These are phyloP conservation scores for Plasmodium reichenowi DNA, from an alignment of 169 alveolate species.

Conservation along the genomic window DNA sequence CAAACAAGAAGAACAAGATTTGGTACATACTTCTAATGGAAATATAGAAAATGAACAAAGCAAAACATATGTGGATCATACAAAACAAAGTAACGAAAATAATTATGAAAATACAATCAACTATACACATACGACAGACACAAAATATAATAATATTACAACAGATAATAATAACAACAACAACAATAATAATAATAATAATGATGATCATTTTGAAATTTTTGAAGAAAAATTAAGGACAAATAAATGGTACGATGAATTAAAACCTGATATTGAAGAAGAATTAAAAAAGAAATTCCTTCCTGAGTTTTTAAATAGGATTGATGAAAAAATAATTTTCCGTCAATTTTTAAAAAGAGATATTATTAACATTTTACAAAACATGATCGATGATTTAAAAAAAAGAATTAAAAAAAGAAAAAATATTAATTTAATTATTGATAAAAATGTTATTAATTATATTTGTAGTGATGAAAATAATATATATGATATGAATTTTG, in stretches of 20 bases:
- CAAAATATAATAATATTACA: not conserved
- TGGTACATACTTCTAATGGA: not conserved
- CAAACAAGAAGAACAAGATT: not conserved
- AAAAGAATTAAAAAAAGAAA: constrained; percentile 76
- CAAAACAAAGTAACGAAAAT: not conserved
- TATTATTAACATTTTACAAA: constrained; percentile 79
- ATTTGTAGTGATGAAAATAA: constrained; percentile 63
- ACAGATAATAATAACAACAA: not conserved
- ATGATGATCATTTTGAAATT: not conserved
- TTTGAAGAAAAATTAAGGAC: constrained; percentile 71
- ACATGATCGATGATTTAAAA: constrained; percentile 76
- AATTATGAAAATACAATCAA: constrained; percentile 7
- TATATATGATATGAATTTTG: constrained; percentile 73
- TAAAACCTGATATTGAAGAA: constrained; percentile 77
- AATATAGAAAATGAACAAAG: not conserved
- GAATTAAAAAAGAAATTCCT: constrained; percentile 77
- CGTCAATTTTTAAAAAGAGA: constrained; percentile 82
- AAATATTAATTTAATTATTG: constrained; percentile 55
- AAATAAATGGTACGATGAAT: constrained; percentile 72
- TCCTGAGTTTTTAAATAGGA: constrained; percentile 87
- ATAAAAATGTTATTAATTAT: constrained; percentile 42
- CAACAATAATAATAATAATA: not conserved
- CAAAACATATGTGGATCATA: not conserved
- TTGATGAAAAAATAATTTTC: constrained; percentile 84
- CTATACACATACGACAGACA: not conserved